Base-by-base conservation (phyloP, 495 filamentous ascomycete genomes). In the Symbiotaphrina buchneri region DNA sequence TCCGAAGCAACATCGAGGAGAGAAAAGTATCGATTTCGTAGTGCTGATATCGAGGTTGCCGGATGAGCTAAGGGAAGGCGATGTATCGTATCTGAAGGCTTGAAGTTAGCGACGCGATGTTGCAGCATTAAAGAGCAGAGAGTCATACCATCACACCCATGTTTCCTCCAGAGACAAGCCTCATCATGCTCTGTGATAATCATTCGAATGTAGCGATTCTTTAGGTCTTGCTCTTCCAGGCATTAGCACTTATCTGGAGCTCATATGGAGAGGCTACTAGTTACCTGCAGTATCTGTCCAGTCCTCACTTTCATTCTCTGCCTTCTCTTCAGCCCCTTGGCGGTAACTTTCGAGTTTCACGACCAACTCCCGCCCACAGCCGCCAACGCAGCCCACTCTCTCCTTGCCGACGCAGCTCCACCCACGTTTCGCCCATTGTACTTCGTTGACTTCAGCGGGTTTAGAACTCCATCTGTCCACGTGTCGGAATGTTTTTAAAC, bases 351-450 rank as follows among this genome's bases (percentile, higher is more conserved):
- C 82, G 10, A 90, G 55, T 47, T 71, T 76, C 17, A 97, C 75
- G 2, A 81, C 63, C 16, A 94, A 58, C 39, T 87, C 76, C 36
- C 69, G 66, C 37, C 70, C 70, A 46, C 87, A 95, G 3, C 84
- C 67, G 19, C 68, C 69, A 10, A 70, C 59, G 49, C 87, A 97
- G 16, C 63, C 63, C 22, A 95, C 83, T 7, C 72, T 69, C 49
- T 87, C 76, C 40, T 68, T 69, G 39, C 73, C 76, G 14, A 73
- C 65, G 45, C 85, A 94, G 2, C 69, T 61, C 87, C 87, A 97
- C 2, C 87, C 87, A 19, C 76, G 61, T 56, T 84, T 93, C 5
- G 85, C 83, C 90, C 90, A 97, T 49, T 79, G 71, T 4, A 94
- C 76, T 52, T 95, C 87, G 44, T 69, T 83, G 39, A 95, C 73